Base-by-base conservation (phyloP, 768 basidiomycete genomes). In the Podaxis sp. region DNA sequence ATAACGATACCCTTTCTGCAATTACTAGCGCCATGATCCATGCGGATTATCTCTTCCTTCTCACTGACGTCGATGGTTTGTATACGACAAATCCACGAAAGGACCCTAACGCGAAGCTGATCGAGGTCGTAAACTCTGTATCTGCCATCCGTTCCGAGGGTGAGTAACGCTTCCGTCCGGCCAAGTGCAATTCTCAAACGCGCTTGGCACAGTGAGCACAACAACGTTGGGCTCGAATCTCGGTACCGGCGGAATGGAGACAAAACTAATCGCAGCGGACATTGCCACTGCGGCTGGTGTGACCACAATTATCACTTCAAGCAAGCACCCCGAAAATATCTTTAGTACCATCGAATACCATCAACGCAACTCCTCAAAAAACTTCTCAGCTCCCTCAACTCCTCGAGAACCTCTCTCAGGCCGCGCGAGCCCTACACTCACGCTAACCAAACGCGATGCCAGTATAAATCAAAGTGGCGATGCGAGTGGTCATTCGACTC, bases 161-260 rank as follows among this genome's bases (percentile, higher is more conserved):
- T 93, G 62, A 36, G 78, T 46, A 6, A 46, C 7, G 7, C 44
- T 67, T 38, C 4, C 12, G 20, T 36, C 30, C 26, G 53, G 57
- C 15, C 41, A 41, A n/a, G 8, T 51, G 49, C 6, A 55, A 24
- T 17, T 65, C 52, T 53, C 40, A 30, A 3, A 54, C 7, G 24
- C 5, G 40, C 60, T 22, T 22, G 37, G 44, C 52, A 26, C 69
- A 96, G 97, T 99, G 7, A 96, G 93, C 74, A 97, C 94, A 0
- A 86, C 87, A 2, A 97, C 97, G 0, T 81, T 96, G 0, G 97
- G 97, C 0, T 96, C 94, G 1, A 93, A 85, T 66, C 83, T 99
- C 11, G 97, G 97, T 0, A 99, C 97, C 1, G 97, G 97, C 0
- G 97, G 97, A 3, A 99, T 99, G 97, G 95, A 97, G 75, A 99